These are phyloP conservation scores for Vaccinium corymbosum DNA, from an alignment of 148 eudicot genomes.

Conservation along the genomic window DNA sequence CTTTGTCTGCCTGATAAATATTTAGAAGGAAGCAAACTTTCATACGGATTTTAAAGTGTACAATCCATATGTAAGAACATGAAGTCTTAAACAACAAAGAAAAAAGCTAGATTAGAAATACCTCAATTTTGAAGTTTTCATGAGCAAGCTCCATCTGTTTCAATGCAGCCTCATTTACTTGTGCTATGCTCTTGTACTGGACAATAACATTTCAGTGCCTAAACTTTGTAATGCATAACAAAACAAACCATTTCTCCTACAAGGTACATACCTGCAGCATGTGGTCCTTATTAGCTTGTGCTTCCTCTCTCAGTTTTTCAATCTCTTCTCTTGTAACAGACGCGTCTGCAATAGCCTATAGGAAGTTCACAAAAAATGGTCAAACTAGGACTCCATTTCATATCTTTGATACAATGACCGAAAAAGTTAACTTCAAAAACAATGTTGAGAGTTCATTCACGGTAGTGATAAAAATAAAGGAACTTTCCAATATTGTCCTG, in stretches of 20 bases:
- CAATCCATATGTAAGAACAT: neutral
- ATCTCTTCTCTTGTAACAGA: conserved; percentile 51
- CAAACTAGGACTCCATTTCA: neutral
- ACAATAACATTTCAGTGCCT: conserved; percentile 15
- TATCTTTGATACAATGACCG: neutral
- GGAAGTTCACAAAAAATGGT: conserved; percentile 16
- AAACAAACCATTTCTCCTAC: neutral
- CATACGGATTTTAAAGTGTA: neutral
- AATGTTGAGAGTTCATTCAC: neutral
- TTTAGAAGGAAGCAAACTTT: neutral
- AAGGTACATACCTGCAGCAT: conserved; percentile 51
- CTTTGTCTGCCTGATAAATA: conserved; percentile 46
- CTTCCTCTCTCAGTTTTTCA: conserved; percentile 67
- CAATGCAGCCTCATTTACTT: conserved; percentile 79
- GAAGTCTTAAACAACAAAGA: neutral
- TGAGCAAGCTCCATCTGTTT: conserved; percentile 76
- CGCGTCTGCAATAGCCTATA: conserved; percentile 36
- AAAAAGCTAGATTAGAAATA: conserved; percentile 12
- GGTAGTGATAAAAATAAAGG: no score
- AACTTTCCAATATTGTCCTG: no score
- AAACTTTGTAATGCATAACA: neutral
- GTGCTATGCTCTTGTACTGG: conserved; percentile 90
- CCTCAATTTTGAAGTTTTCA: conserved; percentile 68
- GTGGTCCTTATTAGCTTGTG: conserved; percentile 66
- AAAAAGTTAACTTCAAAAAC: neutral